Evolutionary conservation across 2,329 filamentous ascomycete genomes (phyloP).

Genomic region (Pseudogymnoascus sp.): DNA sequence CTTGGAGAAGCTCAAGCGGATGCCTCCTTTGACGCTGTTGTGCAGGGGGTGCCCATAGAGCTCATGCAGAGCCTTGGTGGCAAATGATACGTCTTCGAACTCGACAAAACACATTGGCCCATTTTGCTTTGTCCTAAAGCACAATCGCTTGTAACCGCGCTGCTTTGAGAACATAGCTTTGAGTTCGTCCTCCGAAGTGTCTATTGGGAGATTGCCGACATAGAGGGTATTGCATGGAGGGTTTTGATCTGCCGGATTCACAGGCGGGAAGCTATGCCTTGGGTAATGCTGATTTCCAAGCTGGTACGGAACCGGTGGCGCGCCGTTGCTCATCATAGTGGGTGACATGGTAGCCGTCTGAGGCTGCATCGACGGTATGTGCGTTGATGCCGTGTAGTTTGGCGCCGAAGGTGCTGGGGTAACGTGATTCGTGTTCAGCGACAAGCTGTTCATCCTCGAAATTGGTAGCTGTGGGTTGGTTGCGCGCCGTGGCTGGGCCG

Average conservation of each 20-base stretch:
- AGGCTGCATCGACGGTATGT: constrained; percentile 26
- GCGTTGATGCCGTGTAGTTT: constrained; percentile 15
- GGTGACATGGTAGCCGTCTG: constrained; percentile 46
- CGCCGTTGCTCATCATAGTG: constrained; percentile 38
- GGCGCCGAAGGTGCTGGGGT: constrained; percentile 21
- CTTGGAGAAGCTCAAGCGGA: constrained; percentile 93
- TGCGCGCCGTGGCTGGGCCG: constrained; percentile 50
- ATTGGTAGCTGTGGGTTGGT: constrained; percentile 67
- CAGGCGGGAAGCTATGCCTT: constrained; percentile 67
- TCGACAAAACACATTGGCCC: constrained; percentile 99
- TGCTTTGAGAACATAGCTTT: constrained; percentile 90
- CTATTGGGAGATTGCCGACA: constrained; percentile 89
- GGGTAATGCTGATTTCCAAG: constrained; percentile 49
- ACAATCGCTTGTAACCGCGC: constrained; percentile 89
- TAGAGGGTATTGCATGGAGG: constrained; percentile 97
- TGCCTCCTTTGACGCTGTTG: constrained; percentile 90
- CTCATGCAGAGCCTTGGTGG: constrained; percentile 83
- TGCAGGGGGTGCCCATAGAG: constrained; percentile 80
- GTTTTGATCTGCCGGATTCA: constrained; percentile 92
- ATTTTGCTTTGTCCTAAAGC: constrained; percentile 89
- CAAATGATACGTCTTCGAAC: constrained; percentile 87
- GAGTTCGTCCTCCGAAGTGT: constrained; percentile 90
- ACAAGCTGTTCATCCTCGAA: constrained; percentile 59
- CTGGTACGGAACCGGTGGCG: constrained; percentile 42
- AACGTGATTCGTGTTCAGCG: constrained; percentile 59